These are phyloP conservation scores for Eimeria praecox DNA, from an alignment of 169 alveolate species.

Conservation along the genomic window DNA sequence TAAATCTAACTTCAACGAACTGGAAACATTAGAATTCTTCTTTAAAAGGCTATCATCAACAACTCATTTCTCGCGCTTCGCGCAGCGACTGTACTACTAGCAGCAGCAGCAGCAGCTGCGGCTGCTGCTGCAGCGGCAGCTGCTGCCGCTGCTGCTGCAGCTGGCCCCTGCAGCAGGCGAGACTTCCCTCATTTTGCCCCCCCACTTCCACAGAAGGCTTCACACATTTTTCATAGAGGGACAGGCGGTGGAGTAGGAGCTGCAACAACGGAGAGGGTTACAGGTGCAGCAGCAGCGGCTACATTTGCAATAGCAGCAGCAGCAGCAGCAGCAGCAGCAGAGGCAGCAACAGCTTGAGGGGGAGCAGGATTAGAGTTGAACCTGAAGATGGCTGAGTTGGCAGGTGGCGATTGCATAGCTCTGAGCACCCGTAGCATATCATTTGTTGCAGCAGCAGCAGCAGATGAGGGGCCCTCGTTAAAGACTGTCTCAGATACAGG, in stretches of 20 bases:
- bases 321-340: slow-evolving; percentile 26
- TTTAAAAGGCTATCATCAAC: background rate
- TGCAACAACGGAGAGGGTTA: background rate
- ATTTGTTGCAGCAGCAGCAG: slow-evolving; percentile 16
- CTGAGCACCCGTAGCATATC: slow-evolving; percentile 37
- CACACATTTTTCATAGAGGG: background rate
- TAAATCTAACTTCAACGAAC: background rate
- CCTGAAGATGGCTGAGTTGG: slow-evolving; percentile 30
- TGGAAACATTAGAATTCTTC: background rate
- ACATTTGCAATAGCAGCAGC: background rate
- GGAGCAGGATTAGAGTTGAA: background rate
- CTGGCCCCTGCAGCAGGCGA: background rate
- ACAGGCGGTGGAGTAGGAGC: background rate
- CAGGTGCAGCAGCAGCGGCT: slow-evolving; percentile 31
- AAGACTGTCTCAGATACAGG: background rate
- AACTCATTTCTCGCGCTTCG: background rate
- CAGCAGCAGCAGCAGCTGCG: slow-evolving; percentile 9
- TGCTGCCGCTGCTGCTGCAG: slow-evolving; percentile 8
- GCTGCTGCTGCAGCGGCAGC: slow-evolving; percentile 10
- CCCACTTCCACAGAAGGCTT: background rate
- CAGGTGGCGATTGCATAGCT: background rate
- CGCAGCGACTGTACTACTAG: background rate
- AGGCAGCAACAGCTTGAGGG: slow-evolving; percentile 15
- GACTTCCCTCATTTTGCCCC: background rate
- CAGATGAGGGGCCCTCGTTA: background rate